Conservation (phyloP, 179 eudicot genomes). For the Silene noctiflora region DNA sequence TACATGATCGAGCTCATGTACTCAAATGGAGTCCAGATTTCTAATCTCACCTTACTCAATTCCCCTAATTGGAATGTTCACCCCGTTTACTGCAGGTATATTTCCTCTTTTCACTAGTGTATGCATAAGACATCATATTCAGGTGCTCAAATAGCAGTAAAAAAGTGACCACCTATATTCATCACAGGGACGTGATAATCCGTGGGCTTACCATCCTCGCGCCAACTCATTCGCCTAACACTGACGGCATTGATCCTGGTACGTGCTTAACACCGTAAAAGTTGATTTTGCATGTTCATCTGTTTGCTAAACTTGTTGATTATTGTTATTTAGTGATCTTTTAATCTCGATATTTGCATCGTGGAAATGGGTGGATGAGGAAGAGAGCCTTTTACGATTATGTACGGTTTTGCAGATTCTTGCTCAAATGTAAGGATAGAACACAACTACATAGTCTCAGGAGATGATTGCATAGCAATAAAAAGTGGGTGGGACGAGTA, state of each 20-base stretch:
- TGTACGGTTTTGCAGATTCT: constrained; percentile 46
- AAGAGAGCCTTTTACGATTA: not conserved
- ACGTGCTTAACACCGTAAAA: not conserved
- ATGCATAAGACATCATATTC: not conserved
- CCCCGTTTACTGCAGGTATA: constrained; percentile 70
- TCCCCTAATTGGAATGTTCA: constrained; percentile 77
- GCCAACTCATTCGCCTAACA: constrained; percentile 62
- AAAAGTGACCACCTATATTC: not conserved
- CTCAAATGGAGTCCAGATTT: constrained; percentile 57
- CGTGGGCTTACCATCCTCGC: constrained; percentile 63
- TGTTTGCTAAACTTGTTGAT: no score
- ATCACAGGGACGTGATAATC: constrained; percentile 50
- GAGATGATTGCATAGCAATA: constrained; percentile 76
- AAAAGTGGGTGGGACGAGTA: constrained; percentile 89
- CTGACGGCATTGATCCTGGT: constrained; percentile 86
- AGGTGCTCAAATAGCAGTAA: not conserved
- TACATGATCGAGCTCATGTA: constrained; percentile 66
- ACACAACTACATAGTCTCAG: constrained; percentile 71
- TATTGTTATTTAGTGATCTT: no score
- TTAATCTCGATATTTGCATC: not conserved
- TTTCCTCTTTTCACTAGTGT: not conserved
- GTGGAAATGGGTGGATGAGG: not conserved
- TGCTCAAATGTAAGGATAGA: constrained; percentile 68
- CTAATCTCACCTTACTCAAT: constrained; percentile 57
- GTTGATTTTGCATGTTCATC: not conserved